Evolutionary conservation across 345 rosid species (phyloP), one percentile per base, ranked within the genome.

Genomic region (Aquilaria malaccensis): DNA sequence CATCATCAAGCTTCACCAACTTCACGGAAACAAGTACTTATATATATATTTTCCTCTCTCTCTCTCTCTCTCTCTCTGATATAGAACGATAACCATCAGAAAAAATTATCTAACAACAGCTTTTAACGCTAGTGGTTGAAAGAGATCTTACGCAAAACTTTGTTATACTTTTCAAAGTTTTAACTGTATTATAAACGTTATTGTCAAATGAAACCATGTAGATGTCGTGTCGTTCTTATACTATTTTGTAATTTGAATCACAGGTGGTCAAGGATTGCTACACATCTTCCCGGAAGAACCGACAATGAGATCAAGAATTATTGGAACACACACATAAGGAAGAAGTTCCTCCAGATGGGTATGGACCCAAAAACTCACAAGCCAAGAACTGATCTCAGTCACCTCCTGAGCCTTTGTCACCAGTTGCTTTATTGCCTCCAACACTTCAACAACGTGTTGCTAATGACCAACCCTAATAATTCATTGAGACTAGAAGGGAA

Each of bases 221-320:
- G 22, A 22, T 22, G 22, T 22, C 22, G 22, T 22, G 22, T 22
- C 22, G 0, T 22, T 22, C 22, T 22, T 22, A 22, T 22, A 22
- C 22, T 22, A 22, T 22, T 22, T 22, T 22, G 22, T 22, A 22
- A 22, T 22, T 22, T 22, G 22, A 22, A 22, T 22, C 15, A 61
- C 66, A 91, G 98, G 83, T 88, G 98, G 98, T 85, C 98, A 4
- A 83, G 74, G 56, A 91, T 91, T 57, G 98, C 98, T 46, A 62
- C 76, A 11, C 82, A 82, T 79, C 85, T 91, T 54, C 96, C 95
- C 0, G 95, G 98, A 33, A 62, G 96, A 50, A 91, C 98, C 0
- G 98, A 91, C 56, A 91, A 91, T 49, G 96, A 91, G 53, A 88
- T 91, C 13, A 91, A 88, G 76, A 91, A 91, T 73, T 82, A 72